These are phyloP conservation scores for Penicillium cataractarum DNA, from an alignment of 495 filamentous ascomycete species.

Conservation along the genomic window DNA sequence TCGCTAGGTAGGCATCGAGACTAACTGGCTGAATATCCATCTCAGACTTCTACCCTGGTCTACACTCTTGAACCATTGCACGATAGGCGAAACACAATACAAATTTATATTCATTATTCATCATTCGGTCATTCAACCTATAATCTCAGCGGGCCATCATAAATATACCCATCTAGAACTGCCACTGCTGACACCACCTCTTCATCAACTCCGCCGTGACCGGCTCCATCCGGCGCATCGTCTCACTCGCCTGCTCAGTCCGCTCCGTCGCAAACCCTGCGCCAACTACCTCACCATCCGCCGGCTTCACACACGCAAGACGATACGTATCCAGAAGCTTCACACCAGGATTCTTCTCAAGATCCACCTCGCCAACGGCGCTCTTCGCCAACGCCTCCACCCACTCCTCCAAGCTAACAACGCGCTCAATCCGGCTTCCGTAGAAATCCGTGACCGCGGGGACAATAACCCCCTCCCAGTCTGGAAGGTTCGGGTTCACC, in stretches of 20 bases:
- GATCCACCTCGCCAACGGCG: slow-evolving; percentile 14
- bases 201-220: slow-evolving; percentile 28
- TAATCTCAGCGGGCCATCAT: background rate
- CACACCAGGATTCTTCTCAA: slow-evolving; percentile 24
- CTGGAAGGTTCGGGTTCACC: slow-evolving; percentile 15
- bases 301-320: background rate
- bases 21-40: background rate
- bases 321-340: slow-evolving; percentile 29
- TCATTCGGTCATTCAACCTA: background rate
- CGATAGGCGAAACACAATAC: background rate
- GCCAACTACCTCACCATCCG: background rate
- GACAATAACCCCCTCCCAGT: slow-evolving; percentile 12
- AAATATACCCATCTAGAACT: slow-evolving; percentile 16
- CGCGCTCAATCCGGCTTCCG: slow-evolving; percentile 12
- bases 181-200: slow-evolving; percentile 30
- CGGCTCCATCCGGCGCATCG: slow-evolving; percentile 20
- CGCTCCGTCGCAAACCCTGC: slow-evolving; percentile 18
- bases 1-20: background rate
- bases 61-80: background rate
- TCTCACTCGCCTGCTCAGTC: slow-evolving; percentile 22
- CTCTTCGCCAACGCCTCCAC: slow-evolving; percentile 17
- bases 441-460: slow-evolving; percentile 20
- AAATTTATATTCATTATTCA: background rate
- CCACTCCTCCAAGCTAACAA: slow-evolving; percentile 24
- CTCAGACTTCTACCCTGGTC: background rate